Percentiles rank a stretch among this genome's conserved stretches.
These are phyloP conservation scores for Penicillium freii DNA, from an alignment of 2,329 filamentous ascomycete species.

Conservation along the genomic window DNA sequence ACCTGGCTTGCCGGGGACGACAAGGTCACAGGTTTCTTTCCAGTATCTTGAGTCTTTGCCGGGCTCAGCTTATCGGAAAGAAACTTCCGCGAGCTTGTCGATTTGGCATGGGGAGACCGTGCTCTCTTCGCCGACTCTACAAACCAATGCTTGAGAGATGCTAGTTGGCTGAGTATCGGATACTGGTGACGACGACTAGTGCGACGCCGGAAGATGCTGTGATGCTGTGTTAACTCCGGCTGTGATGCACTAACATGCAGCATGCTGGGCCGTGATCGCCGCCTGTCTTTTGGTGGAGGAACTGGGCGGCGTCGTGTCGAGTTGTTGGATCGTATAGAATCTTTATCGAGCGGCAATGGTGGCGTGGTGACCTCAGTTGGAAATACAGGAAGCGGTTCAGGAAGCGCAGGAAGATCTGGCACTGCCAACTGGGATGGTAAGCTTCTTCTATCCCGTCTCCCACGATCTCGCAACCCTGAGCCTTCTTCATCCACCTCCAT, in stretches of 20 bases:
- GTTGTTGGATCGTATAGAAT: conserved; percentile 68
- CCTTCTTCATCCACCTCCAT: conserved; percentile 78
- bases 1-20: conserved; percentile 24
- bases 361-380: conserved; percentile 45
- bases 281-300: conserved; percentile 83
- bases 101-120: conserved; percentile 52
- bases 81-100: conserved; percentile 38
- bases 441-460: conserved; percentile 74
- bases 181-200: conserved; percentile 58
- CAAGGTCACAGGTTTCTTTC: conserved; percentile 27
- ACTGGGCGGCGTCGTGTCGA: conserved; percentile 75
- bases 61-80: conserved; percentile 41
- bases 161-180: conserved; percentile 65
- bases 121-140: conserved; percentile 65
- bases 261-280: conserved; percentile 76
- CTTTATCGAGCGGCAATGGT: conserved; percentile 69
- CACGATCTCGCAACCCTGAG: conserved; percentile 64
- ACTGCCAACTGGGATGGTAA: conserved; percentile 61
- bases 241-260: conserved; percentile 77
- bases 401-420: conserved; percentile 73
- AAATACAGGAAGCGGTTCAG: conserved; percentile 54
- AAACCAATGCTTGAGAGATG: conserved; percentile 70
- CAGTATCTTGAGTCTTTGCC: conserved; percentile 38
- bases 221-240: conserved; percentile 59
- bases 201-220: conserved; percentile 55